Evolutionary conservation across 495 filamentous ascomycete genomes (phyloP), one percentile per base, ranked within the genome.

Genomic region (Letharia lupina): DNA sequence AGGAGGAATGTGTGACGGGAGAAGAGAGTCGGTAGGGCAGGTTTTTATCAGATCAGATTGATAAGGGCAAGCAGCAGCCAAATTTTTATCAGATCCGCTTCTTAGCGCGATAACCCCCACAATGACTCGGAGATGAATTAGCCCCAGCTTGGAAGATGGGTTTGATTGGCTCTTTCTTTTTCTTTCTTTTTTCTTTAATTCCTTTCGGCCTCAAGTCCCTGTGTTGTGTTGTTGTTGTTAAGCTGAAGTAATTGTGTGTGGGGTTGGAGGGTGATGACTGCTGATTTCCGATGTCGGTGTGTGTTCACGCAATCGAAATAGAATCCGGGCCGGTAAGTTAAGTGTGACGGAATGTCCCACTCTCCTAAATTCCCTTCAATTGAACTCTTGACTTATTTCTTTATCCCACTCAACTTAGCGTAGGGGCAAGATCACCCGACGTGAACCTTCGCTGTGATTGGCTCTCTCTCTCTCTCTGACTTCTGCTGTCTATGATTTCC

Each of bases 61-160:
- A 68, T 68, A 68, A 67, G 65, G 65, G 50, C 37, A 59, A 18
- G 40, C 2, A 31, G 68, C 20, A 59, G 23, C 23, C 23, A 50
- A 45, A 50, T 37, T 39, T 61, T 69, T 68, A 71, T 71, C 69
- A 66, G 69, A 71, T 71, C 64, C 60, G 66, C 66, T 62, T 9
- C 6, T 66, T 66, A 66, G 64, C 45, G 64, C 33, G n/a, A 42
- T 35, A 37, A 0, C 4, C 33, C 42, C 64, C 54, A 50, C 56
- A 65, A 35, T n/a, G 48, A 44, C 11, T n/a, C 45, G 33, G 57
- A 60, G 18, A 28, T 60, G 42, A 42, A 45, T 15, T 9, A 45
- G 35, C 33, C 23, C 31, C 28, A 1, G 54, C 41, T 2, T n/a
- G n/a, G 33, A 63, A 8, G 15, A 35, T 57, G 31, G 15, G 3